phyloP scores from a whole-genome alignment of 345 rosid genomes.

The Aegle marmelos region DNA sequence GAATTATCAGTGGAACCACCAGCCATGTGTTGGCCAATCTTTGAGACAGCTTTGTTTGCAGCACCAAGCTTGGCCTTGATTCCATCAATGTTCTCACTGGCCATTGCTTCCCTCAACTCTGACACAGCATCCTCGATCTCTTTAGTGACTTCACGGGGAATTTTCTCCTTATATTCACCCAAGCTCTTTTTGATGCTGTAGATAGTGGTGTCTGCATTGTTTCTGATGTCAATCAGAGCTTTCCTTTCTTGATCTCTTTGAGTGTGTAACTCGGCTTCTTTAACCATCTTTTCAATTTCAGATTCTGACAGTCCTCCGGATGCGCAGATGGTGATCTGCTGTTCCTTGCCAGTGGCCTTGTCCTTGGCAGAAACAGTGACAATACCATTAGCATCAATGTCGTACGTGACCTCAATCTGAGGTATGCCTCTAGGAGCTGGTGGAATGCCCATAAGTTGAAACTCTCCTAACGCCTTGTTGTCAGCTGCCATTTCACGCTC shows the following conservation, averaged over 20 bases:
- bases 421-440: constrained; percentile 86
- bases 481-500: constrained; percentile 87
- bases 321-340: constrained; percentile 84
- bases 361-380: constrained; percentile 92
- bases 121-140: no score
- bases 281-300: constrained; percentile 85
- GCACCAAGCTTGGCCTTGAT: no score
- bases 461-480: constrained; percentile 77
- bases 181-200: background rate
- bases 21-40: no score
- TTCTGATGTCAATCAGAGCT: constrained; percentile 50
- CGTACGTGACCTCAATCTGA: constrained; percentile 85
- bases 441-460: constrained; percentile 78
- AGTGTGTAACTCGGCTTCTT: constrained; percentile 71
- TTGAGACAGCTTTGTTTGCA: no score
- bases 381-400: constrained; percentile 89
- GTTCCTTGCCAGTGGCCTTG: constrained; percentile 74
- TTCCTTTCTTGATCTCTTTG: constrained; percentile 80
- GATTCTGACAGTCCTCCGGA: constrained; percentile 87
- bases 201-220: background rate
- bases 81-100: no score
- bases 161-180: background rate
- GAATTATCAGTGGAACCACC: no score
- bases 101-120: no score
- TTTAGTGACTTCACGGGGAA: no score